Evolutionary conservation across 352 stramenopile genomes (phyloP).

Genomic region (Phytopythium helicoides): DNA sequence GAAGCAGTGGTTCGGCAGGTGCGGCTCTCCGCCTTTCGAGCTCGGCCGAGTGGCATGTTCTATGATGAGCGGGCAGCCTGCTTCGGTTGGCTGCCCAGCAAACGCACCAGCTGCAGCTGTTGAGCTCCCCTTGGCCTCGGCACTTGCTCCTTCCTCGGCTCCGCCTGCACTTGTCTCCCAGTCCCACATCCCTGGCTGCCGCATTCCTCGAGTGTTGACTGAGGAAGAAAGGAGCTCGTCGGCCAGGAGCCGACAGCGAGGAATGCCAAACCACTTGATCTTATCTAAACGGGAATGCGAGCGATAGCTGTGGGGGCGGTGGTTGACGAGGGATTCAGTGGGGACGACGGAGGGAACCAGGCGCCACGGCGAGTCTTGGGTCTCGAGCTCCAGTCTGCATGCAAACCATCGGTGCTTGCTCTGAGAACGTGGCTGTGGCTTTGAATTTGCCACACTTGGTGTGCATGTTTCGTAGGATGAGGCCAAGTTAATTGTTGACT

Average conservation of each 20-base stretch:
- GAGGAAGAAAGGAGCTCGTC: conserved; percentile 47
- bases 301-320: not conserved
- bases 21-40: conserved; percentile 8
- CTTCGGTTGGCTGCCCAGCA: too few relatives aligned
- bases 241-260: conserved; percentile 14
- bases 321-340: not conserved
- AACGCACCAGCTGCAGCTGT: conserved; percentile 3
- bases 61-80: conserved; percentile 32
- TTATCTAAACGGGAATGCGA: conserved; percentile 57
- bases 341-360: conserved; percentile 16
- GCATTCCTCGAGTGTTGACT: conserved; percentile 21
- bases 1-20: conserved; percentile 89
- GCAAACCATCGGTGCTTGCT: conserved; percentile 1
- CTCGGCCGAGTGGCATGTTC: too few relatives aligned
- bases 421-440: conserved; percentile 28
- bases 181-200: not conserved
- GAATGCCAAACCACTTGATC: conserved; percentile 90
- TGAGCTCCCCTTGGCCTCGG: conserved; percentile 21
- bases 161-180: not conserved
- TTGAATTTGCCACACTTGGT: too few relatives aligned
- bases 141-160: not conserved
- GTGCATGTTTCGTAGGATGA: too few relatives aligned
- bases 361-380: not conserved
- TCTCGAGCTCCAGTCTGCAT: too few relatives aligned
- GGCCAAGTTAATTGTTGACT: too few relatives aligned